Conservation (phyloP, 257 asterid genomes). For the Gentiana macrophylla region DNA sequence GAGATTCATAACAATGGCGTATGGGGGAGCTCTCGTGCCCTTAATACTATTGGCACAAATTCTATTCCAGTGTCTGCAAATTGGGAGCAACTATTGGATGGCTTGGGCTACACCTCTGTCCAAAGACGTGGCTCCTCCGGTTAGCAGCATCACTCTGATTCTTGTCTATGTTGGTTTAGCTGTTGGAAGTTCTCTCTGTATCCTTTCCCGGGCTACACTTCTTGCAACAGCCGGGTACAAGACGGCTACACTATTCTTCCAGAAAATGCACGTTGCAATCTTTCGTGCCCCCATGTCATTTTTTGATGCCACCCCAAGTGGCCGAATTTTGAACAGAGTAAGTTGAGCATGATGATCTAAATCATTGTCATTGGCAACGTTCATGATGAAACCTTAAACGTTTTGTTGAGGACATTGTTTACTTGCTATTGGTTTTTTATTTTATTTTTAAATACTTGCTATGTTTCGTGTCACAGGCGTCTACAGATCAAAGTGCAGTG, state of each 20-base stretch:
- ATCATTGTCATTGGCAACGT: neutral
- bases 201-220: constrained; percentile 46
- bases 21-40: constrained; percentile 92
- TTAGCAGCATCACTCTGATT: constrained; percentile 54
- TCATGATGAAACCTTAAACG: neutral
- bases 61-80: constrained; percentile 60
- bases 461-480: constrained; percentile 43
- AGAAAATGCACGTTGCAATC: constrained; percentile 59
- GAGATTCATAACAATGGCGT: constrained; percentile 74
- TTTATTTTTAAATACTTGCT: neutral
- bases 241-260: constrained; percentile 66
- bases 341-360: constrained; percentile 10
- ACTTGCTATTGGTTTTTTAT: neutral
- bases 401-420: neutral
- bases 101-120: constrained; percentile 97
- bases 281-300: constrained; percentile 96
- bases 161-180: constrained; percentile 58
- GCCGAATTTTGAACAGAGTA: constrained; percentile 85
- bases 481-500: constrained; percentile 78
- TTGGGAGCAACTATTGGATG: constrained; percentile 97
- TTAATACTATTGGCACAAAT: constrained; percentile 53
- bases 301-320: constrained; percentile 96
- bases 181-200: constrained; percentile 56
- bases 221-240: constrained; percentile 49
- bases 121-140: constrained; percentile 41